Conservation (phyloP, 1,284 basidiomycete species). For the Nidula niveotomentosa region DNA sequence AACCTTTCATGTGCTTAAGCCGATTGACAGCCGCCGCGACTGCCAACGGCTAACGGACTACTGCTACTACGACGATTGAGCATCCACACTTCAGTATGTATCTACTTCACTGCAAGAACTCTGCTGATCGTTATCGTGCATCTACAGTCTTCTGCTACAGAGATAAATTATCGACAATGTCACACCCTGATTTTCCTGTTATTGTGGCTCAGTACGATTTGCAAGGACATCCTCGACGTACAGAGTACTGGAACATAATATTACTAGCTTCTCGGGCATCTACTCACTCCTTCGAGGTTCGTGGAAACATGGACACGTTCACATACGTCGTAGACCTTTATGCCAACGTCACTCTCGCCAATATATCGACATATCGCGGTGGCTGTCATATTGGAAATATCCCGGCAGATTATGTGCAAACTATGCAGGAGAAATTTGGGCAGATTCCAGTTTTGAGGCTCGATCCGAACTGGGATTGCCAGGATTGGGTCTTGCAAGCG, state of each 20-base stretch:
- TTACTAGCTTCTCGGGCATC: slow-evolving; percentile 13
- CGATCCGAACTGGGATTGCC: slow-evolving; percentile 19
- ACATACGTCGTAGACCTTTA: slow-evolving; percentile 14
- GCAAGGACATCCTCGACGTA: slow-evolving; percentile 17
- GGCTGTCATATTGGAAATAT: slow-evolving; percentile 22
- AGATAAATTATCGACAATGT: too few relatives aligned
- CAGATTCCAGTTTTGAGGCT: slow-evolving; percentile 14
- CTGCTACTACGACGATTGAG: too few relatives aligned
- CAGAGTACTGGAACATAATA: slow-evolving; percentile 24
- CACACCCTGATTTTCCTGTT: slow-evolving; percentile 10
- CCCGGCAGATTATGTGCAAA: slow-evolving; percentile 11
- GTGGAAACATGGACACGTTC: slow-evolving; percentile 22
- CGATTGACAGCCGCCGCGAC: too few relatives aligned
- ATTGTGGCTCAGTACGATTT: slow-evolving; percentile 25
- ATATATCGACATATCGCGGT: slow-evolving; percentile 15
- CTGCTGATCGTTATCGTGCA: too few relatives aligned
- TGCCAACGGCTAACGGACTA: too few relatives aligned
- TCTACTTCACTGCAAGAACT: too few relatives aligned
- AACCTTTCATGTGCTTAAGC: too few relatives aligned
- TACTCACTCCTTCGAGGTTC: slow-evolving; percentile 19
- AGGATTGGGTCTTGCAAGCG: slow-evolving; percentile 23
- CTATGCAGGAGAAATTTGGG: slow-evolving; percentile 12
- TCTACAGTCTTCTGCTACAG: too few relatives aligned
- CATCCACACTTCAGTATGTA: too few relatives aligned
- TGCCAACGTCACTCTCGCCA: slow-evolving; percentile 2